Conservation (phyloP, 2,329 filamentous ascomycete genomes). For the Capronia americana region DNA sequence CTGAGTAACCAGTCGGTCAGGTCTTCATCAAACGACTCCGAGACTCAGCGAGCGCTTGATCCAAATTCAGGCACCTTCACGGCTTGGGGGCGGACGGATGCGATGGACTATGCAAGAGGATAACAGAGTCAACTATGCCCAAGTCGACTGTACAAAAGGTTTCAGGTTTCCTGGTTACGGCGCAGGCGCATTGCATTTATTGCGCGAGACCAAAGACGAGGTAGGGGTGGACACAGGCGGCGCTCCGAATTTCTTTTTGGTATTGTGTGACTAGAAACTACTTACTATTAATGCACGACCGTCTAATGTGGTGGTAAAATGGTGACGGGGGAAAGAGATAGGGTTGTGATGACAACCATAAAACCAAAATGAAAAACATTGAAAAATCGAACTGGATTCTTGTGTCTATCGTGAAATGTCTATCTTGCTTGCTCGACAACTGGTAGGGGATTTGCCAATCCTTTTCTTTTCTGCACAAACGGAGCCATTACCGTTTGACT, state of each 20-base stretch:
- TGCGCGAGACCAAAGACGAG: slow-evolving; percentile 4
- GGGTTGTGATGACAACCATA: slow-evolving; percentile 4
- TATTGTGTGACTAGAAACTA: slow-evolving; percentile 33
- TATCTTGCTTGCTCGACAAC: background rate
- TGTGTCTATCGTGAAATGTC: slow-evolving; percentile 5
- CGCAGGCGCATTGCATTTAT: slow-evolving; percentile 8
- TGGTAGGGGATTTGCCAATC: background rate
- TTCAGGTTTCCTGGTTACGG: background rate
- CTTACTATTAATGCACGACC: slow-evolving; percentile 34
- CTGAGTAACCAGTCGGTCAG: slow-evolving; percentile 1
- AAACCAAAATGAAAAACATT: slow-evolving; percentile 15
- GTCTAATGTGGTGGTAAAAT: slow-evolving; percentile 16
- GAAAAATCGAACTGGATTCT: background rate
- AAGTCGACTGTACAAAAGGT: slow-evolving; percentile 8
- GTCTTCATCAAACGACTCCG: background rate
- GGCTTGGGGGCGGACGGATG: background rate
- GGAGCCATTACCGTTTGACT: background rate
- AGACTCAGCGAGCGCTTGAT: background rate
- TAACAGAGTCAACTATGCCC: background rate
- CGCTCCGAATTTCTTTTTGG: slow-evolving; percentile 15
- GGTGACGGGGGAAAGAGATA: background rate
- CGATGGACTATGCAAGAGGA: background rate
- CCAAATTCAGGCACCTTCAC: background rate
- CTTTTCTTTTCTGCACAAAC: background rate
- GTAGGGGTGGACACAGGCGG: slow-evolving; percentile 1